phyloP scores from a whole-genome alignment of 2,329 filamentous ascomycete species.

The Huntiella omanensis region DNA sequence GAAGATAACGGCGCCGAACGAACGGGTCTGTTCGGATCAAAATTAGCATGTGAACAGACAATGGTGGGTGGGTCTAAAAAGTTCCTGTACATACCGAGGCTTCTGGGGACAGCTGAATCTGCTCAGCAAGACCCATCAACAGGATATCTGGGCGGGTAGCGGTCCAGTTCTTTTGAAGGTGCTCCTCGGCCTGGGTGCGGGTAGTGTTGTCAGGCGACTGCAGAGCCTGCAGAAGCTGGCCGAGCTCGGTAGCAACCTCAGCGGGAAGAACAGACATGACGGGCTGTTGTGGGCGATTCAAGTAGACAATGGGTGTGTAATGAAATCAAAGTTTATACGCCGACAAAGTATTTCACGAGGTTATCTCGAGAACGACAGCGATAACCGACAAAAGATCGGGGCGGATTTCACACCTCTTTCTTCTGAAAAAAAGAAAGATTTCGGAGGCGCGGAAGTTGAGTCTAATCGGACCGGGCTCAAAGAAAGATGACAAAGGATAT shows the following conservation, averaged over 20 bases:
- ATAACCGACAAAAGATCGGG: not conserved
- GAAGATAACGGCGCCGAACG: conserved; percentile 87
- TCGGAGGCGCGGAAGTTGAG: not conserved
- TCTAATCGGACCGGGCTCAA: not conserved
- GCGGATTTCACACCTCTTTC: no score
- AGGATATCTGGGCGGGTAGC: conserved; percentile 63
- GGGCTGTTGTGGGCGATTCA: not conserved
- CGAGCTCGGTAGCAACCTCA: conserved; percentile 69
- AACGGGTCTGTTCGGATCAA: conserved; percentile 44
- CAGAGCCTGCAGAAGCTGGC: conserved; percentile 70
- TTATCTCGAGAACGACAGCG: not conserved
- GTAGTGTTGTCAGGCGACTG: conserved; percentile 77
- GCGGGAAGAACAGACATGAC: conserved; percentile 69
- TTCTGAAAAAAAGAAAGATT: not conserved
- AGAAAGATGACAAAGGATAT: not conserved
- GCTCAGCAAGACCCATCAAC: conserved; percentile 85
- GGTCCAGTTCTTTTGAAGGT: conserved; percentile 82
- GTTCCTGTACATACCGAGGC: conserved; percentile 35
- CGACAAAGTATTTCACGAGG: not conserved
- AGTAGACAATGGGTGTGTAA: not conserved
- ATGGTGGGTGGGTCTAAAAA: not conserved
- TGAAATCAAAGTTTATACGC: not conserved
- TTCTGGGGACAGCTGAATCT: conserved; percentile 63
- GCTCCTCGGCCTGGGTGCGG: conserved; percentile 73
- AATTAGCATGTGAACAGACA: not conserved